A percentile compares a stretch with the other conserved stretches of the same genome.
Evolutionary conservation across 805 yeast genomes (phyloP).

Genomic region (Zygotorulaspora danielsina): DNA sequence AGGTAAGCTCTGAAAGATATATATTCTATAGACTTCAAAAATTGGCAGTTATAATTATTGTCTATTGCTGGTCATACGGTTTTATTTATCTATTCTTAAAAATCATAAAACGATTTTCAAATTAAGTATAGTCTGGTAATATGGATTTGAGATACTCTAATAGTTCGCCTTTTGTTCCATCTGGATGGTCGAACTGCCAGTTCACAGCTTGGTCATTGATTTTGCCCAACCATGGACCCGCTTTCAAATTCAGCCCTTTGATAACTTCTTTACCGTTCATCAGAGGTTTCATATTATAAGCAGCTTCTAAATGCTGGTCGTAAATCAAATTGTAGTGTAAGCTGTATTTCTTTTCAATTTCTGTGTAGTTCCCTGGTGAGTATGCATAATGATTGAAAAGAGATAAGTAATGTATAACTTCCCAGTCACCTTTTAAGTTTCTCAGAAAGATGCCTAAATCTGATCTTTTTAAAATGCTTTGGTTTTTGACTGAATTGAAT

Average conservation of each 20-base stretch:
- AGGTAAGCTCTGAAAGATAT: background rate
- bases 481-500: slow-evolving; percentile 10
- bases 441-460: slow-evolving; percentile 58
- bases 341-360: slow-evolving; percentile 32
- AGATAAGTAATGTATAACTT: slow-evolving; percentile 40
- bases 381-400: slow-evolving; percentile 20
- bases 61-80: too few species aligned
- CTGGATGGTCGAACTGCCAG: slow-evolving; percentile 80
- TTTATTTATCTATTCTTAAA: too few species aligned
- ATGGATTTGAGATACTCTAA: slow-evolving; percentile 38
- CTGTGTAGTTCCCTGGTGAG: background rate
- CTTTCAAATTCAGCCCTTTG: slow-evolving; percentile 49
- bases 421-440: slow-evolving; percentile 50
- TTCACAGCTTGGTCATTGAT: slow-evolving; percentile 51
- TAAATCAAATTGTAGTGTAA: slow-evolving; percentile 31
- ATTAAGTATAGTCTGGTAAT: slow-evolving; percentile 20
- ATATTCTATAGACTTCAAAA: background rate
- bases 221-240: slow-evolving; percentile 83
- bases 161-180: slow-evolving; percentile 50
- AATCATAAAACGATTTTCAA: background rate
- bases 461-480: slow-evolving; percentile 41
- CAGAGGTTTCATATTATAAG: slow-evolving; percentile 52
- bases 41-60: too few species aligned
- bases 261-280: slow-evolving; percentile 72
- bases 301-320: slow-evolving; percentile 21